These are phyloP conservation scores for Tolypocladium nubicola DNA, from an alignment of 2,329 filamentous ascomycete genomes.

Conservation along the genomic window DNA sequence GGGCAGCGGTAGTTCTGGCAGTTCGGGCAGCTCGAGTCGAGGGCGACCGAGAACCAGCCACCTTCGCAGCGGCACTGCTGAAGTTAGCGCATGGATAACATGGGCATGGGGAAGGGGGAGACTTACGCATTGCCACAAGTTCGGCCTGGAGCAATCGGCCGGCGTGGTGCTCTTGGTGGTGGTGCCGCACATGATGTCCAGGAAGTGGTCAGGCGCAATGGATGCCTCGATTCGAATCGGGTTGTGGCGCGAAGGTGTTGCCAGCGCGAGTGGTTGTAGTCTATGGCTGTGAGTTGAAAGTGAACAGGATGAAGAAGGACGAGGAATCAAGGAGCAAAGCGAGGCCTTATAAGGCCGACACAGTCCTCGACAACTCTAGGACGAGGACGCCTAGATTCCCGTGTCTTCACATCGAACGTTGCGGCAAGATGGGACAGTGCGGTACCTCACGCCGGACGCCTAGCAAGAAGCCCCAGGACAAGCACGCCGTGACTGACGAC, in stretches of 20 bases:
- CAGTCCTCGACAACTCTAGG: background rate
- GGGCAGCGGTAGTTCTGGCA: slow-evolving; percentile 10
- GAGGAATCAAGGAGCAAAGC: background rate
- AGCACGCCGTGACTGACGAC: background rate
- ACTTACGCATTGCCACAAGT: slow-evolving; percentile 9
- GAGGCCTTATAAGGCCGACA: background rate
- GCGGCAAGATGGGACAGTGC: background rate
- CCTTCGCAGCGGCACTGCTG: slow-evolving; percentile 9
- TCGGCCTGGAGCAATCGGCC: background rate
- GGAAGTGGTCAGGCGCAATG: background rate
- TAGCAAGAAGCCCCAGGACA: background rate
- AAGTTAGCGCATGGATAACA: background rate
- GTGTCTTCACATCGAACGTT: background rate
- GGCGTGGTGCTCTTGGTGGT: background rate
- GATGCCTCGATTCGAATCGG: background rate
- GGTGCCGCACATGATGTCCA: background rate
- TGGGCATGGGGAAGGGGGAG: too few relatives aligned
- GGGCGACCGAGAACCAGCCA: slow-evolving; percentile 10
- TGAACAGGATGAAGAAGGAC: background rate
- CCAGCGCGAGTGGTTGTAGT: background rate
- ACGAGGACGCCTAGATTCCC: background rate
- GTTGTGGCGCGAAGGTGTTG: background rate
- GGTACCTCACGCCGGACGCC: background rate
- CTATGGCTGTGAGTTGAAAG: background rate
- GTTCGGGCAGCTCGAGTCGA: slow-evolving; percentile 9